phyloP scores from a whole-genome alignment of 2,329 filamentous ascomycete species.

The Aspergillus tubingensis region DNA sequence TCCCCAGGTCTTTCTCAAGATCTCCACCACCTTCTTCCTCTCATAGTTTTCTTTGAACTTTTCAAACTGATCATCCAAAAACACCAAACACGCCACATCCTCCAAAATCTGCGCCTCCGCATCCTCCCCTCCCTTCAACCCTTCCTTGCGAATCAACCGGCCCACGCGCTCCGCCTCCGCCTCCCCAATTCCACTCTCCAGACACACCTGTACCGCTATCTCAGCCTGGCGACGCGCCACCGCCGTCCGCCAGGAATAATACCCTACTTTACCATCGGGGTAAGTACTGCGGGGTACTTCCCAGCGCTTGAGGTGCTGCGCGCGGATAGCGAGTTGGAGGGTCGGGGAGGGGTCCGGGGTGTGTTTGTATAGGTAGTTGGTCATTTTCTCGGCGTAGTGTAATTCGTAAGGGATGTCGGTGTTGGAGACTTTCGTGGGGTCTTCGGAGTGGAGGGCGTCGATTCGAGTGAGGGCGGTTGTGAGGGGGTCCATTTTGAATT shows the following conservation, averaged over 20 bases:
- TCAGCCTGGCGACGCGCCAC: conserved; percentile 72
- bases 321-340: conserved; percentile 74
- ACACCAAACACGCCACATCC: conserved; percentile 84
- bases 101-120: conserved; percentile 70
- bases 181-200: conserved; percentile 51
- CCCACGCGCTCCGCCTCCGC: conserved; percentile 65
- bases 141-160: conserved; percentile 76
- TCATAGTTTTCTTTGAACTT: conserved; percentile 68
- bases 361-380: conserved; percentile 66
- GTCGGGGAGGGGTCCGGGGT: conserved; percentile 64
- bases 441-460: conserved; percentile 69
- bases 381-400: conserved; percentile 80
- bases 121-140: conserved; percentile 55
- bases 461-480: conserved; percentile 64
- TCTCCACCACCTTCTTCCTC: conserved; percentile 73
- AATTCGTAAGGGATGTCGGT: conserved; percentile 70
- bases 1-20: conserved; percentile 72
- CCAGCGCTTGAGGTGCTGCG: conserved; percentile 85
- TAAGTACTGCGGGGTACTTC: conserved; percentile 74
- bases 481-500: conserved; percentile 34
- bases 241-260: conserved; percentile 75
- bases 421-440: conserved; percentile 56
- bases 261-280: conserved; percentile 73
- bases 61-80: conserved; percentile 84
- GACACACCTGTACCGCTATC: conserved; percentile 58